Evolutionary conservation across 495 filamentous ascomycete genomes (phyloP), one percentile per base, ranked within the genome.

Genomic region (Penicillium pancosmium): DNA sequence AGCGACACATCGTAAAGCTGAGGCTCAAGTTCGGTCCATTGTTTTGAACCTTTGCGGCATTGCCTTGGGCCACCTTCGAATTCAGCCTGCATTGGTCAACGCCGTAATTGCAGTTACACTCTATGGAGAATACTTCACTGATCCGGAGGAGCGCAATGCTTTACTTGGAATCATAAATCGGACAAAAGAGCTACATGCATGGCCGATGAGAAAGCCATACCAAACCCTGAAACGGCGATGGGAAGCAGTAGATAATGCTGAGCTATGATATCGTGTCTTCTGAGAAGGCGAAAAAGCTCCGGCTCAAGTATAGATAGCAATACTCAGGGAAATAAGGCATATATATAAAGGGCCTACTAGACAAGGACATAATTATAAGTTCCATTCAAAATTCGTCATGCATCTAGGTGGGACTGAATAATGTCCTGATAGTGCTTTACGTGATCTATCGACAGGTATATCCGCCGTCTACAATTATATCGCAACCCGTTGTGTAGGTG

Each of bases 401-500:
- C 36, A 38, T 38, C 34, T 9, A 36, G 13, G 2, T 36, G 9
- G 34, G 27, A 31, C 8, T 31, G 27, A 31, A 31, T 31, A 9
- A 31, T 31, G 5, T 31, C 27, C 8, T 31, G 27, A 9, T 31
- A 31, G 8, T 31, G 27, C 1, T 18, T 3, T 10, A 16, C 7
- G 1, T 16, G 2, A 5, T 54, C 47, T 53, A 68, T 4, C 57
- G 65, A 34, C 63, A 61, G 13, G 65, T 68, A 47, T 73, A 75
- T 2, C 73, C 71, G 13, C 89, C 89, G 67, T 92, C 89, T 49
- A 90, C 78, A 18, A 88, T 66, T 34, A 91, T 74, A 68, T 91
- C 86, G 5, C 76, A 75, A 0, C 90, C 91, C 5, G 89, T 96
- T 2, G 87, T 93, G 69, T 90, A 95, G 54, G 83, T 88, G n/a